Evolutionary conservation across 75 land plant genomes (phyloP), one percentile per base, ranked within the genome.

Genomic region (Selaginella moellendorffii): DNA sequence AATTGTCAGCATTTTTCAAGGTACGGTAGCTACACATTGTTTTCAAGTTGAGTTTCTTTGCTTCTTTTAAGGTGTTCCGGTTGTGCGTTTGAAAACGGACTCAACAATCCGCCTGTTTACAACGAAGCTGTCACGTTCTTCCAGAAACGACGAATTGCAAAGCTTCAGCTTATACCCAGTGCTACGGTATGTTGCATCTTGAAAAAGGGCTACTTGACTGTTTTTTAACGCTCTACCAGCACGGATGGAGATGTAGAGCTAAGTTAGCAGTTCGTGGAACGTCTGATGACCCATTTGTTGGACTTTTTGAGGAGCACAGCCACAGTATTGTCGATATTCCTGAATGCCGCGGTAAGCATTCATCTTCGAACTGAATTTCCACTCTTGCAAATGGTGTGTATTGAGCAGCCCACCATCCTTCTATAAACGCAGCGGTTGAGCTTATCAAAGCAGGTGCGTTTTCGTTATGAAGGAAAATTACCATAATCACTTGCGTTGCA

Each of bases 241-340:
- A 80, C 82, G 97, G 77, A 69, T 95, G 99, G 99, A 82, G 99
- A 46, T 95, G 99, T 62, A 87, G 97, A 19, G 99, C 92, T 21
- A 95, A 95, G 73, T 69, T 95, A 25, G 99, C 92, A 2, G 97
- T 95, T 26, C 85, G 97, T 12, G 99, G 99, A 2, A 81, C 88
- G 20, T 68, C 88, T 21, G 54, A 54, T 22, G 72, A 58, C 53
- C 99, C 99, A 27, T 53, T 73, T 51, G 79, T 95, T 71, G 99
- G 99, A 0, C 82, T 95, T 30, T 95, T 84, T 67, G 67, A 84
- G 65, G 99, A 95, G 69, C 85, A 89, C 17, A 86, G 85, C 36
- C 99, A 95, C 65, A 69, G 77, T 29, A 75, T 90, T 29, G 86
- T 90, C 8, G 86, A 90, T 73, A 95, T 95, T 68, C 99, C 99